Evolutionary conservation across 192 early-diverging fungal genomes (phyloP).

Genomic region (Chytriomyces sp.): DNA sequence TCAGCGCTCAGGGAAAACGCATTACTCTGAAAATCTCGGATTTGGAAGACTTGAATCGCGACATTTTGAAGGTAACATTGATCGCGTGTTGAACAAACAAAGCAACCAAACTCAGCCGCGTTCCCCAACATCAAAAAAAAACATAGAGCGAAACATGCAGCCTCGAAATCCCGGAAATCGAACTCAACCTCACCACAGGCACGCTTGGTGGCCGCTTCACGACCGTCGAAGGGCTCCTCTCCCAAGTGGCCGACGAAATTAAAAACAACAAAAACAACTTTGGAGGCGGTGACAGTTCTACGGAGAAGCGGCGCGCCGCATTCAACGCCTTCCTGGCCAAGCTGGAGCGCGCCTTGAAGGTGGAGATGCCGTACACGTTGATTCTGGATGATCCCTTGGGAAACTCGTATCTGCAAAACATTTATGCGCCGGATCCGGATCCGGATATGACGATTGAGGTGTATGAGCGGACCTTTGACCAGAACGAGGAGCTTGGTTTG

Average conservation of each 20-base stretch:
- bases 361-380: conserved; percentile 60
- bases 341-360: conserved; percentile 55
- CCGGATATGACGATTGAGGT: conserved; percentile 84
- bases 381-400: conserved; percentile 89
- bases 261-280: conserved; percentile 61
- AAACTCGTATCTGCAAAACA: conserved; percentile 78
- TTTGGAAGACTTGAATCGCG: conserved; percentile 84
- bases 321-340: conserved; percentile 73
- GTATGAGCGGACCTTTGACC: conserved; percentile 84
- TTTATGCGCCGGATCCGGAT: conserved; percentile 91
- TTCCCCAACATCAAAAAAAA: background rate
- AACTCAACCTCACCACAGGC: conserved; percentile 81
- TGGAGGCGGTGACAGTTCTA: conserved; percentile 70
- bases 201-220: conserved; percentile 95
- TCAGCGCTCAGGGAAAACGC: conserved; percentile 73
- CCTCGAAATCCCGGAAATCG: conserved; percentile 84
- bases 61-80: conserved; percentile 80
- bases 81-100: background rate
- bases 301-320: conserved; percentile 48
- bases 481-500: conserved; percentile 85
- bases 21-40: conserved; percentile 85
- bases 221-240: conserved; percentile 89
- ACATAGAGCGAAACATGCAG: conserved; percentile 83
- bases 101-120: conserved; percentile 5
- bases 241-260: conserved; percentile 88